Evolutionary conservation across 2,329 filamentous ascomycete genomes (phyloP).

Genomic region (Alternaria gansuensis): DNA sequence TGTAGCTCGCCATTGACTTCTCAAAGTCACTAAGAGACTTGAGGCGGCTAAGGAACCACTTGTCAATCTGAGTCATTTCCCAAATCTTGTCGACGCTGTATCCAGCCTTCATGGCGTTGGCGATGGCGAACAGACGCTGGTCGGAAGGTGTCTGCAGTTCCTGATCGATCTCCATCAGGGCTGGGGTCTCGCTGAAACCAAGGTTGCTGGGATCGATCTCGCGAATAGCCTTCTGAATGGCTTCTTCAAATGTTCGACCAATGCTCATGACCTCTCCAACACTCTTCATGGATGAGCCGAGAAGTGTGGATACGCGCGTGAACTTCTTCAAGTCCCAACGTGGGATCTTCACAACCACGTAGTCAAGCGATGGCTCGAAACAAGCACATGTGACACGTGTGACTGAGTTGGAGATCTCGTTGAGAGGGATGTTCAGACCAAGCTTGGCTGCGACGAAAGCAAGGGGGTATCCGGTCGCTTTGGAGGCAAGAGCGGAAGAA

Average conservation of each 20-base stretch:
- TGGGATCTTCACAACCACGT: constrained; percentile 98
- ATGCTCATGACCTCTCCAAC: constrained; percentile 99
- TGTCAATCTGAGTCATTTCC: constrained; percentile 98
- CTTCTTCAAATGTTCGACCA: constrained; percentile 94
- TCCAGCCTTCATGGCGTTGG: constrained; percentile 94
- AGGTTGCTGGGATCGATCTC: constrained; percentile 95
- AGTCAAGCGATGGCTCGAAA: constrained; percentile 98
- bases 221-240: constrained; percentile 97
- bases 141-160: constrained; percentile 98
- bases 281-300: constrained; percentile 99
- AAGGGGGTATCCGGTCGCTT: constrained; percentile 94
- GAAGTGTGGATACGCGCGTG: constrained; percentile 91
- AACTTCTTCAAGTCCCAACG: constrained; percentile 99
- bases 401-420: constrained; percentile 95
- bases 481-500: constrained; percentile 94
- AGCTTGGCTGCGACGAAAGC: constrained; percentile 98
- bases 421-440: constrained; percentile 90
- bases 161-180: constrained; percentile 92
- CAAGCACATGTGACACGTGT: constrained; percentile 96
- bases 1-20: constrained; percentile 76
- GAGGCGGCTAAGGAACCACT: constrained; percentile 94
- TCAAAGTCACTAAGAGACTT: constrained; percentile 91
- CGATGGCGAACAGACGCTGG: constrained; percentile 95
- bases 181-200: constrained; percentile 85
- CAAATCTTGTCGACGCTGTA: constrained; percentile 97